Percentiles rank a stretch among this genome's conserved stretches.
Evolutionary conservation across 148 eudicot species (phyloP).

Genomic region (Salicornia ramosissima): DNA sequence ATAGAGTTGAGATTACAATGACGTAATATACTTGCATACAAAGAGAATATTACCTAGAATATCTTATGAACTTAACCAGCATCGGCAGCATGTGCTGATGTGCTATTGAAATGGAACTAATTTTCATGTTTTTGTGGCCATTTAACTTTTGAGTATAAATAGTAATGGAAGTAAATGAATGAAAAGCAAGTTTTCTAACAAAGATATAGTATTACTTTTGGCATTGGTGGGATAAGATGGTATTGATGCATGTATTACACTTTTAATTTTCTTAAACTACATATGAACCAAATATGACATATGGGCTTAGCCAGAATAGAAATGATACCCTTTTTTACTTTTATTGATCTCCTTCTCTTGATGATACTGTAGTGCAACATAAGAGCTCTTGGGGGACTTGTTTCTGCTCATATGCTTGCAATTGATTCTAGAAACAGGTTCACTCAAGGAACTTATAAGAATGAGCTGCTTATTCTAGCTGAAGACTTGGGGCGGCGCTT

Average conservation of each 20-base stretch:
- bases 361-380: constrained; percentile 93
- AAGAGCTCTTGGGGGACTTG: constrained; percentile 99
- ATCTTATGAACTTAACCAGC: too few relatives aligned
- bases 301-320: background rate
- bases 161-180: background rate
- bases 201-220: background rate
- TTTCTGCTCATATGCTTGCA: constrained; percentile 99
- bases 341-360: constrained; percentile 38
- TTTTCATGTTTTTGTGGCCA: background rate
- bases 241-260: background rate
- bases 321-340: constrained; percentile 6
- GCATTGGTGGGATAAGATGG: background rate
- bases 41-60: too few relatives aligned
- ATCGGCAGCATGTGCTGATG: too few relatives aligned
- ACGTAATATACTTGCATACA: too few relatives aligned
- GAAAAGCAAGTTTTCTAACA: background rate
- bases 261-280: too few relatives aligned
- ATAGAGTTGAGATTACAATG: too few relatives aligned
- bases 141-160: background rate
- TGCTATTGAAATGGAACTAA: background rate
- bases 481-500: constrained; percentile 84
- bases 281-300: background rate
- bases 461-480: constrained; percentile 76
- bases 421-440: constrained; percentile 98
- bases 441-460: constrained; percentile 66